Evolutionary conservation across 1,284 basidiomycete species (phyloP).

Genomic region (Boletellus deceptivus): DNA sequence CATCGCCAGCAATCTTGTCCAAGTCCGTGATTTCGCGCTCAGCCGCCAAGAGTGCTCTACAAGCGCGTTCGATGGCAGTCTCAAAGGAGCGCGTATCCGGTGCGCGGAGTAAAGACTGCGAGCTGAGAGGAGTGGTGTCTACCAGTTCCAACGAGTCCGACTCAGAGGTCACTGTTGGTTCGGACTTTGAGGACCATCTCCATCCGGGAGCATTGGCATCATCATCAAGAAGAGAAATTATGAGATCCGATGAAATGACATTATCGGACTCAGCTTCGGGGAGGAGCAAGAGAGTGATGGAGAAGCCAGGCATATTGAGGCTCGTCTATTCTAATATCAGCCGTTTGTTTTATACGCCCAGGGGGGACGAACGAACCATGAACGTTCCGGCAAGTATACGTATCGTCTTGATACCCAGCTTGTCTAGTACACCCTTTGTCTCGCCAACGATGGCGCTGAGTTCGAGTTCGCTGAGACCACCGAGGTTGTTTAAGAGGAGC

Average conservation of each 20-base stretch:
- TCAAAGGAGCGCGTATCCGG: conserved; percentile 52
- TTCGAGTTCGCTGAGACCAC: conserved; percentile 86
- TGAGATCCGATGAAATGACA: conserved; percentile 41
- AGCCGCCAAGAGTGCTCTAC: conserved; percentile 67
- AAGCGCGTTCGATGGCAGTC: conserved; percentile 60
- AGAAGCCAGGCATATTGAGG: conserved; percentile 94
- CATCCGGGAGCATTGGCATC: conserved; percentile 77
- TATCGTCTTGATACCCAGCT: conserved; percentile 56
- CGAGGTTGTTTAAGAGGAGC: conserved; percentile 77
- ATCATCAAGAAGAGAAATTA: conserved; percentile 80
- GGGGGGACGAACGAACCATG: conserved; percentile 57
- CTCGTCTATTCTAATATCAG: conserved; percentile 58
- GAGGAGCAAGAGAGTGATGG: conserved; percentile 81
- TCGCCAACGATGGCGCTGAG: conserved; percentile 69
- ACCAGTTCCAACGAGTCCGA: conserved; percentile 14
- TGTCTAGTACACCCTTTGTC: conserved; percentile 52
- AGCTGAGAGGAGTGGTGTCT: conserved; percentile 15
- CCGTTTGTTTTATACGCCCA: not conserved
- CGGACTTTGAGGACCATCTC: conserved; percentile 62
- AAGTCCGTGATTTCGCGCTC: conserved; percentile 88
- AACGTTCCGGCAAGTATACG: conserved; percentile 77
- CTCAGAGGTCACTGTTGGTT: conserved; percentile 33
- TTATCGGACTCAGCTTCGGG: conserved; percentile 46
- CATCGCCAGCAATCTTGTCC: conserved; percentile 79
- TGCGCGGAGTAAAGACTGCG: conserved; percentile 36